Evolutionary conservation across 2,329 filamentous ascomycete species (phyloP).

Genomic region (Penicillium sp.): DNA sequence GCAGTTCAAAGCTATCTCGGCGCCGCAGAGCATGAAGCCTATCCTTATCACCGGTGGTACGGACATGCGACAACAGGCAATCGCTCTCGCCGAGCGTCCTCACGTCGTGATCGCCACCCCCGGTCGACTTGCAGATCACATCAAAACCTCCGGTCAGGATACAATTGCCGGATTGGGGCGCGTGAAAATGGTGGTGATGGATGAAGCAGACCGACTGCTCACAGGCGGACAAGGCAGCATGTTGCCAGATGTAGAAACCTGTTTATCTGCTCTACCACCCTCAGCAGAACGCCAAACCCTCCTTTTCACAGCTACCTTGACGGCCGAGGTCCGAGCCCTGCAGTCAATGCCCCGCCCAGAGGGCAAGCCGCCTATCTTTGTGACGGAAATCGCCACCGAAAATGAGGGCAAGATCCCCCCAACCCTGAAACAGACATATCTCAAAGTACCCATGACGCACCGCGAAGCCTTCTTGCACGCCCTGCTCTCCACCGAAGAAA

Average conservation of each 20-base stretch:
- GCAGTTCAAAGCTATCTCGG: slow-evolving; percentile 89
- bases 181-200: slow-evolving; percentile 83
- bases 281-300: slow-evolving; percentile 82
- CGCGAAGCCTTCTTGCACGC: slow-evolving; percentile 93
- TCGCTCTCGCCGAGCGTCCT: slow-evolving; percentile 76
- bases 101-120: slow-evolving; percentile 95
- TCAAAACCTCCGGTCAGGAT: slow-evolving; percentile 86
- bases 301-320: slow-evolving; percentile 94
- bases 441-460: slow-evolving; percentile 87
- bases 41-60: slow-evolving; percentile 88
- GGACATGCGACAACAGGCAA: slow-evolving; percentile 89
- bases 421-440: slow-evolving; percentile 78
- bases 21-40: slow-evolving; percentile 82
- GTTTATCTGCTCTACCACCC: slow-evolving; percentile 76
- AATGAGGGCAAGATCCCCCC: slow-evolving; percentile 73
- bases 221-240: slow-evolving; percentile 75
- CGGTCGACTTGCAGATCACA: slow-evolving; percentile 88
- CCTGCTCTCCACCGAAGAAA: slow-evolving; percentile 76
- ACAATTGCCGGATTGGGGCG: slow-evolving; percentile 79
- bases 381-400: slow-evolving; percentile 78
- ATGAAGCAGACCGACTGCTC: slow-evolving; percentile 91
- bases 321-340: slow-evolving; percentile 82
- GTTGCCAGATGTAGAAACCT: slow-evolving; percentile 91
- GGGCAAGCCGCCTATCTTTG: slow-evolving; percentile 74
- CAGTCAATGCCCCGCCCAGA: slow-evolving; percentile 72